Percentiles rank a stretch among this genome's conserved stretches.
phyloP scores from a whole-genome alignment of 2,329 filamentous ascomycete species.

The Aspergillus luchuensis region DNA sequence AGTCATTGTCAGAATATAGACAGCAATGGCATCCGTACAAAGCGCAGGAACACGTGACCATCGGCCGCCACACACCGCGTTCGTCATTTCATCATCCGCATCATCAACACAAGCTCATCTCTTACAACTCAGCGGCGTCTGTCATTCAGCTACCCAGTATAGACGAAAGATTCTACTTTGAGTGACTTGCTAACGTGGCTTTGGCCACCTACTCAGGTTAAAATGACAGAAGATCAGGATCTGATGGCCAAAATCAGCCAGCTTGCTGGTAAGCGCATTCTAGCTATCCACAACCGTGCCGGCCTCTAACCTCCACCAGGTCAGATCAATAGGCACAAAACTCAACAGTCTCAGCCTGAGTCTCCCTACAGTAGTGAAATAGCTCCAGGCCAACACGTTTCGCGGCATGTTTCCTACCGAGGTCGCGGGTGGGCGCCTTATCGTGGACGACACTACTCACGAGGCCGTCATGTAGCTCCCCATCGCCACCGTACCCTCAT shows the following conservation, averaged over 20 bases:
- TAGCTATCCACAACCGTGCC: conserved; percentile 36
- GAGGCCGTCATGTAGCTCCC: conserved; percentile 39
- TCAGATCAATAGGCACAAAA: conserved; percentile 79
- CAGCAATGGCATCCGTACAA: background rate
- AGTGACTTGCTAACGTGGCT: conserved; percentile 12
- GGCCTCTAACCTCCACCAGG: conserved; percentile 50
- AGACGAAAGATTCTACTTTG: background rate
- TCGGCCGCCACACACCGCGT: background rate
- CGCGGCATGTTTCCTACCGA: conserved; percentile 33
- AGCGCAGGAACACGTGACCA: background rate
- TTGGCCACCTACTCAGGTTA: conserved; percentile 20
- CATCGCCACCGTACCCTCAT: conserved; percentile 65
- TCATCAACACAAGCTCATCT: background rate
- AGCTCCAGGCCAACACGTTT: conserved; percentile 26
- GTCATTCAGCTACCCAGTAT: background rate
- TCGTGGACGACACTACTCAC: conserved; percentile 42
- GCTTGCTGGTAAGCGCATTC: conserved; percentile 53
- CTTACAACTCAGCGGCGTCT: background rate
- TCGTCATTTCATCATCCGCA: conserved; percentile 1
- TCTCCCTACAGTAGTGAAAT: conserved; percentile 26
- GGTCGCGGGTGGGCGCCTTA: conserved; percentile 49
- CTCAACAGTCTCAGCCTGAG: conserved; percentile 45
- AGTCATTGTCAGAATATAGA: background rate
- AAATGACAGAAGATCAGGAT: conserved; percentile 58
- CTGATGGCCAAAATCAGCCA: conserved; percentile 59